Base-by-base conservation (phyloP, 2,329 filamentous ascomycete genomes). In the Stenocarpella maydis region DNA sequence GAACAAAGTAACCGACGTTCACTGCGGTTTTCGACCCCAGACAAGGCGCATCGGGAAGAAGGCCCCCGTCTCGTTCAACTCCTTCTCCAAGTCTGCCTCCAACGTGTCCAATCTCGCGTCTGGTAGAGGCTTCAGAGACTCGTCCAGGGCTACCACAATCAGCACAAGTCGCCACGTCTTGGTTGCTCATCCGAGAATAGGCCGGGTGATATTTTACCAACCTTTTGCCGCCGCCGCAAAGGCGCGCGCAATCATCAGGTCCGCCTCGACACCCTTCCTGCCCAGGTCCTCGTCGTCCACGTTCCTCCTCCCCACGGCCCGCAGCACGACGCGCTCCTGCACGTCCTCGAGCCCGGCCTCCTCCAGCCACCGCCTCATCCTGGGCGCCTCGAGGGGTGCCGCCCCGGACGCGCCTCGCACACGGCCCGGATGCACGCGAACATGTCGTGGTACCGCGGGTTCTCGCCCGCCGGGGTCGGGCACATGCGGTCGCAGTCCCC, bases 11-110 rank as follows among this genome's bases (percentile, higher is more conserved):
- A 26, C 9, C 3, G 2, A 31, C 9, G 3, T 45, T 17, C 19
- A 47, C 21, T 2, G 26, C 61, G 74, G 74, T 53, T 69, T 75
- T 21, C 69, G 75, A 4, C 61, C 61, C 61, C 61, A 65, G 4
- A 65, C 10, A 53, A 26, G 53, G n/a, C 61, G 45, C 45, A 65
- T 53, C 1, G 61, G 61, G n/a, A 65, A 65, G 24, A 50, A 65
- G 9, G 61, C 61, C 37, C 61, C 61, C n/a, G 12, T 15, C 19
- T 65, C 61, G 5, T 43, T 65, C 8, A 65, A 39, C 37, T 65
- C 61, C 28, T 53, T 50, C 45, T 65, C 45, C 45, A 65, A 26
- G 19, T 53, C 49, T 14, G 1, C 45, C n/a, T 19, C 61, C 17
- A 65, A 53, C 19, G 61, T 50, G 31, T 65, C 61, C n/a, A 65